Evolutionary conservation across 805 yeast species (phyloP).

Genomic region (Lipomyces orientalis): DNA sequence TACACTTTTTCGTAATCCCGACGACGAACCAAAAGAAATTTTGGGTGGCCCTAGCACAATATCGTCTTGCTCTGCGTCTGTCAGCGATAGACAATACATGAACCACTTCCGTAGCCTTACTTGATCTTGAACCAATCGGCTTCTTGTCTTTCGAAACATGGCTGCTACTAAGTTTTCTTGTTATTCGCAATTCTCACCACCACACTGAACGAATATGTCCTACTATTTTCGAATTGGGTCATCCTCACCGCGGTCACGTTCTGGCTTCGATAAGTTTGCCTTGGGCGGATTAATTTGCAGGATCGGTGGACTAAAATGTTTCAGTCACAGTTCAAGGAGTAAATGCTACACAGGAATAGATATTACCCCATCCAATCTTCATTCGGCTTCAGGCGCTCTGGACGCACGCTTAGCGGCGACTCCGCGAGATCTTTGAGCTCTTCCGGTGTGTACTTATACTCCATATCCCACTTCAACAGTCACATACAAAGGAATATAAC

Average conservation of each 20-base stretch:
- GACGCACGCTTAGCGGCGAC: conserved; percentile 30
- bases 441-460: conserved; percentile 16
- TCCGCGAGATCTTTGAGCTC: conserved; percentile 25
- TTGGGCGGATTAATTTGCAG: neutral
- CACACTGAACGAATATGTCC: neutral
- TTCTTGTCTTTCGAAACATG: neutral
- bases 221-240: neutral
- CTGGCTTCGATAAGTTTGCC: conserved; percentile 2
- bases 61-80: conserved; percentile 14
- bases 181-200: neutral
- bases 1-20: conserved; percentile 2
- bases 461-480: conserved; percentile 14
- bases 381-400: conserved; percentile 15
- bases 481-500: neutral
- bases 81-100: neutral
- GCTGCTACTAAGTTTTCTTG: neutral
- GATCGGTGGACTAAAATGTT: neutral
- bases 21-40: conserved; percentile 26
- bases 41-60: conserved; percentile 36
- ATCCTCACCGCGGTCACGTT: conserved; percentile 5
- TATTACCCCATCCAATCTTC: conserved; percentile 26
- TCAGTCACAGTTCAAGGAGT: neutral
- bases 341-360: neutral
- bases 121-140: neutral
- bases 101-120: neutral